Base-by-base conservation (phyloP, 371 early-diverging fungal species). In the Syncephalastrum racemosum region DNA sequence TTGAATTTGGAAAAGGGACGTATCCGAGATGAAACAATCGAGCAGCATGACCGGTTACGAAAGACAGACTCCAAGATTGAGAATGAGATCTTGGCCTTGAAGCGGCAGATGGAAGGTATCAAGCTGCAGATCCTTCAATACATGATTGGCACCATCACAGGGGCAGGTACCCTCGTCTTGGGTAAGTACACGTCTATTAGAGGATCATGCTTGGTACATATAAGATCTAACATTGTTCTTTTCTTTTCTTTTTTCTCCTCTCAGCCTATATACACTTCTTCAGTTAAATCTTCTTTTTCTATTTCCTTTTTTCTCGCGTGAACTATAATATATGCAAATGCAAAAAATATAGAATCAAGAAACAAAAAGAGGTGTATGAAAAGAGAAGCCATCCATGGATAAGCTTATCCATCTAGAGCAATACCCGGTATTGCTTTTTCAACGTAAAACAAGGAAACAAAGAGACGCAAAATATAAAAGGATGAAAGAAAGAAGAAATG, bases 1-100 rank as follows among this genome's bases (percentile, higher is more conserved):
- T 73, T 97, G 66, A 89, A 88, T 54, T 63, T 93, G 56, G 97
- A 97, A 59, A 96, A 95, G 75, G 93, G 93, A 6, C 75, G 94
- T 43, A 90, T 93, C 20, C 82, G 94, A 2, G 92, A 93, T 56
- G 93, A 95, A 66, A 87, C 88, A 18, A 82, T 86, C 24, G 79
- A 83, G 41, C 92, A 93, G 58, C 93, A 93, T 60, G 74, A 92
- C 40, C 87, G 88, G 55, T 80, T 97, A 22, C 80, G 88, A 46
- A 92, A 94, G 56, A 90, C 95, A 0, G 92, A 93, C 46, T 79
- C 90, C 13, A 87, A 86, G 53, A 91, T 96, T 52, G 96, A 94
- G 62, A 83, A 82, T 48, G 97, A 97, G 70, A 90, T 96, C 39
- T 81, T 85, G 20, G 83, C 78, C 1, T 64, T 96, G 25, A 75